phyloP scores from a whole-genome alignment of 1,284 basidiomycete species.

The Moniliella sp. region DNA sequence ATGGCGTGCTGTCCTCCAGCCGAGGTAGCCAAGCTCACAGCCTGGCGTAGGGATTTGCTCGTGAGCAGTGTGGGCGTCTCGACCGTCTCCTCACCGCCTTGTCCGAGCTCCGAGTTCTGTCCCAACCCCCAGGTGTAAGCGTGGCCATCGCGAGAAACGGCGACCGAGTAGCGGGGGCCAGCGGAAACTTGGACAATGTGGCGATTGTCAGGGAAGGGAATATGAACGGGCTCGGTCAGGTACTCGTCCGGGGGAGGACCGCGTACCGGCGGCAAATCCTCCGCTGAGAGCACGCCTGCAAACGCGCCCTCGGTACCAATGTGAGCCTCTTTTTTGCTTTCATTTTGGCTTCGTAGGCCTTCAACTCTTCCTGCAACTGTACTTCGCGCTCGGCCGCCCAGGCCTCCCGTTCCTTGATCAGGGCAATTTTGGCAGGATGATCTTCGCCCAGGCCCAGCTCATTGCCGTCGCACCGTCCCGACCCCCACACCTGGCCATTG shows the following conservation, averaged over 20 bases:
- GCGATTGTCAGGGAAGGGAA: slow-evolving; percentile 39
- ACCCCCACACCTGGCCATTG: slow-evolving; percentile 62
- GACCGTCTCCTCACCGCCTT: slow-evolving; percentile 36
- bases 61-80: slow-evolving; percentile 48
- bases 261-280: slow-evolving; percentile 5
- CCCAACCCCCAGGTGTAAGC: slow-evolving; percentile 71
- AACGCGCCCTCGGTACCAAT: slow-evolving; percentile 19
- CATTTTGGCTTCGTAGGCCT: slow-evolving; percentile 6
- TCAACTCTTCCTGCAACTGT: slow-evolving; percentile 4
- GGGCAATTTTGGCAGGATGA: slow-evolving; percentile 40
- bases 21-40: slow-evolving; percentile 34
- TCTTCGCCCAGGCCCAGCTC: slow-evolving; percentile 55
- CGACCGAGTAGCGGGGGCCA: slow-evolving; percentile 62
- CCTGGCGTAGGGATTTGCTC: slow-evolving; percentile 35
- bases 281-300: slow-evolving; percentile 2
- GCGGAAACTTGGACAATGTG: slow-evolving; percentile 53
- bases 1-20: slow-evolving; percentile 39
- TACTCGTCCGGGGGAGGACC: slow-evolving; percentile 10
- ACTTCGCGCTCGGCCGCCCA: slow-evolving; percentile 8
- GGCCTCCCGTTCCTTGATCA: slow-evolving; percentile 27
- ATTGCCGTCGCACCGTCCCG: slow-evolving; percentile 54
- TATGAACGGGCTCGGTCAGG: slow-evolving; percentile 16
- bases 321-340: slow-evolving; percentile 14
- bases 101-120: slow-evolving; percentile 38
- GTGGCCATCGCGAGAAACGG: slow-evolving; percentile 53